phyloP scores from a whole-genome alignment of 257 asterid genomes.

The Solanum chaucha region DNA sequence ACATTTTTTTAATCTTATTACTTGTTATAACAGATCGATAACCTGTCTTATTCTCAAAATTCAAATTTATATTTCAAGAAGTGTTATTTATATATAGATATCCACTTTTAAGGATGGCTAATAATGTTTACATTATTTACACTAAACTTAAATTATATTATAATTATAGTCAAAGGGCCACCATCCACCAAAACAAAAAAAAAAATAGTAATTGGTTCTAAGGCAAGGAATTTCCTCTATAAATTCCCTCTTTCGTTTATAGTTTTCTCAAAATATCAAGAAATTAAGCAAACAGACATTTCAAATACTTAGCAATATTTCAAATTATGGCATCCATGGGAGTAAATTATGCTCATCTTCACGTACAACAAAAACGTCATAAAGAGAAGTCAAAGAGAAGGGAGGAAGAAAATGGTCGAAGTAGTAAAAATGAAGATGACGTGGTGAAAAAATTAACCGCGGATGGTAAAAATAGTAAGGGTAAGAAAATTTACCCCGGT shows the following conservation, averaged over 20 bases:
- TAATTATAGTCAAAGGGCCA: background rate
- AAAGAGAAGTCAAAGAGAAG: constrained; percentile 23
- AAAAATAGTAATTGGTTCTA: background rate
- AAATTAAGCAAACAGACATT: background rate
- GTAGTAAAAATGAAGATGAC: background rate
- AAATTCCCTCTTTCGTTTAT: constrained; percentile 5
- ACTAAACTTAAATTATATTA: background rate
- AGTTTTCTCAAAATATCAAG: background rate
- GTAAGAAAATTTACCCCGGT: constrained; percentile 27
- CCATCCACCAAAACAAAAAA: background rate
- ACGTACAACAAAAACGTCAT: constrained; percentile 29
- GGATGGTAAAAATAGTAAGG: constrained; percentile 6
- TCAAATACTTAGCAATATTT: background rate
- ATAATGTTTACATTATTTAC: background rate
- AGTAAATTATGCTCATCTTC: constrained; percentile 27
- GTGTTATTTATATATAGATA: background rate
- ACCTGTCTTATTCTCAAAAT: background rate
- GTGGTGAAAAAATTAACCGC: background rate
- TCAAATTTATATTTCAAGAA: background rate
- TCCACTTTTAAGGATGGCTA: background rate
- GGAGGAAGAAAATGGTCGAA: constrained; percentile 19
- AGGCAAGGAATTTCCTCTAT: constrained; percentile 9
- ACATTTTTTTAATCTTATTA: too few species aligned
- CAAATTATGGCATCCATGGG: constrained; percentile 36
- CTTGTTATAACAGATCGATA: background rate